Conservation (phyloP, 1,139 yeast species). For the Geotrichum carabidarum region DNA sequence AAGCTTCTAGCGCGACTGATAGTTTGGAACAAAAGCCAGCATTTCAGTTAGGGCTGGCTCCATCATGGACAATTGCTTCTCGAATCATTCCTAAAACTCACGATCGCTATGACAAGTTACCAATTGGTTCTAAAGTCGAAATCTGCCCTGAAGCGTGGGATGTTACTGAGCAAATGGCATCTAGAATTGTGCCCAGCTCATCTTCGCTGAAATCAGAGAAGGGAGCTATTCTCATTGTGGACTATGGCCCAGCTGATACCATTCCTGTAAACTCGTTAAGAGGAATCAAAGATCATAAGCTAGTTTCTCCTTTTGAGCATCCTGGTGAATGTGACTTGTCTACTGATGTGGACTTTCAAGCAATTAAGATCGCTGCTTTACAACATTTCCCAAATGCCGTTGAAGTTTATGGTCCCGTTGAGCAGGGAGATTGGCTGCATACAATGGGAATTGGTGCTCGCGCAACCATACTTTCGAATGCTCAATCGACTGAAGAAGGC, state of each 20-base stretch:
- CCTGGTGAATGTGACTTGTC: conserved; percentile 84
- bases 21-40: conserved; percentile 33
- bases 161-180: conserved; percentile 34
- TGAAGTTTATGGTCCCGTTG: conserved; percentile 52
- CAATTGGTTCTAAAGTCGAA: conserved; percentile 59
- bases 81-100: conserved; percentile 50
- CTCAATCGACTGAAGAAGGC: conserved; percentile 34
- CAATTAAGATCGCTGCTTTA: conserved; percentile 42
- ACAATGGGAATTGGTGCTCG: conserved; percentile 72
- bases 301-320: conserved; percentile 67
- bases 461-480: conserved; percentile 42
- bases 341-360: conserved; percentile 75
- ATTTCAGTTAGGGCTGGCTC: conserved; percentile 57
- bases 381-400: conserved; percentile 29
- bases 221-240: conserved; percentile 72
- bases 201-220: conserved; percentile 41
- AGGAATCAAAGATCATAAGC: conserved; percentile 67
- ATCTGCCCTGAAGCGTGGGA: conserved; percentile 71
- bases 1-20: conserved; percentile 19
- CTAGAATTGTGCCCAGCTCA: conserved; percentile 40
- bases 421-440: conserved; percentile 79
- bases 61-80: conserved; percentile 61
- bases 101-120: conserved; percentile 51
- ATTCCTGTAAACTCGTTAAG: conserved; percentile 67
- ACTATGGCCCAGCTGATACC: conserved; percentile 62